Evolutionary conservation across 2,329 filamentous ascomycete genomes (phyloP), one percentile per base, ranked within the genome.

Genomic region (Eutypa lata): DNA sequence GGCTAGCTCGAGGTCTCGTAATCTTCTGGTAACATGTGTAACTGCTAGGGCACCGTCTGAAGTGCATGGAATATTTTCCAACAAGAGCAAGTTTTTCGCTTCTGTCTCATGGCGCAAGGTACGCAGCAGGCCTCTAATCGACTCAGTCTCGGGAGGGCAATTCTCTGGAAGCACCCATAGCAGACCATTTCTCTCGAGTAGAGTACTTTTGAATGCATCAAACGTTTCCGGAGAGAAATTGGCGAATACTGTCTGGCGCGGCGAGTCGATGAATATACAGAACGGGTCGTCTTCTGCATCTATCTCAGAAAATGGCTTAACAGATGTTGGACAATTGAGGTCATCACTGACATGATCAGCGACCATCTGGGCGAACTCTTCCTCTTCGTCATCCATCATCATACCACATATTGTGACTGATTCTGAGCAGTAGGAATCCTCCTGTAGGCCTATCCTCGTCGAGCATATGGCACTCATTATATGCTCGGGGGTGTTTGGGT

Each of bases 1-100:
- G n/a, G n/a, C n/a, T n/a, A n/a, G n/a, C 31, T 60, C 57, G 2
- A 51, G 56, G 46, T 60, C 56, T 24, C 22, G 51, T 18, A 60
- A 19, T 13, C 28, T 43, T 28, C 47, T 35, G 21, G 56, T 14
- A n/a, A 57, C 47, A 31, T 51, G 43, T 10, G 51, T 47, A 19
- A 60, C 54, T 0, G 53, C 56, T 3, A 52, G 52, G 16, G 44
- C 22, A 3, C 52, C 56, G n/a, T 52, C 13, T 3, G 26, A 11
- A 19, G 31, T 50, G 14, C 13, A 31, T 7, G 58, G 58, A 6
- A 45, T 45, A 37, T 57, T 46, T 16, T 59, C 56, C 14, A 60
- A 28, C 21, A 44, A 47, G 24, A 57, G 19, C 42, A 60, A 21
- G 31, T 50, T 54, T 46, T 53, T 59, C 22, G 54, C 43, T 16